A percentile compares a stretch with the other conserved stretches of the same genome.
Conservation (phyloP, 106 monocot genomes). For the Dendrobium huoshanense region DNA sequence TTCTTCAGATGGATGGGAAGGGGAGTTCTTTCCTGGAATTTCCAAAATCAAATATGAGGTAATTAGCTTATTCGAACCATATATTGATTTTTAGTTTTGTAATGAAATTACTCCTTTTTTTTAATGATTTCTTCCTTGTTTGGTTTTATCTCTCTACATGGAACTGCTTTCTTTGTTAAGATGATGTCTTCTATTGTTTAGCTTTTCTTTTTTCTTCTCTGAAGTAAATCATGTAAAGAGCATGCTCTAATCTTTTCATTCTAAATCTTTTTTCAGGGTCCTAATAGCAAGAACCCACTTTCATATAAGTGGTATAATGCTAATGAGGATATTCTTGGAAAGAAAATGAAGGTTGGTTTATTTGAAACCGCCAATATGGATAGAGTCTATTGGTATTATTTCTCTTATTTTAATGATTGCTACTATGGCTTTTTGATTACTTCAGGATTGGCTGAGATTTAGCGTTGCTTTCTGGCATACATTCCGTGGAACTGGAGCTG, state of each 20-base stretch:
- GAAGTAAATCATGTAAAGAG: background rate
- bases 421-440: background rate
- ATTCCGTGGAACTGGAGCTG: constrained; percentile 86
- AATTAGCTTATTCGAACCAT: background rate
- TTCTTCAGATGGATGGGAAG: constrained; percentile 63
- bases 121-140: background rate
- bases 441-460: constrained; percentile 93
- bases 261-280: constrained; percentile 43
- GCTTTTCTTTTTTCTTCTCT: background rate
- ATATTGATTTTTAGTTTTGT: background rate
- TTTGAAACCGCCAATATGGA: background rate
- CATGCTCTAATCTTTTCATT: background rate
- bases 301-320: constrained; percentile 95
- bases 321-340: constrained; percentile 90
- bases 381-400: background rate
- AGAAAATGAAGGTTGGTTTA: constrained; percentile 87
- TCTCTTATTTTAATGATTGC: background rate
- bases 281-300: constrained; percentile 86
- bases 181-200: background rate
- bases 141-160: background rate
- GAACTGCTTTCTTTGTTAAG: background rate
- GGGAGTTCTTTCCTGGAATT: constrained; percentile 90
- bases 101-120: constrained; percentile 1
- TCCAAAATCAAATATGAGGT: constrained; percentile 98
- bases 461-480: constrained; percentile 99